Evolutionary conservation across 768 basidiomycete species (phyloP), one percentile per base, ranked within the genome.

Genomic region (Solioccasus polychromus): DNA sequence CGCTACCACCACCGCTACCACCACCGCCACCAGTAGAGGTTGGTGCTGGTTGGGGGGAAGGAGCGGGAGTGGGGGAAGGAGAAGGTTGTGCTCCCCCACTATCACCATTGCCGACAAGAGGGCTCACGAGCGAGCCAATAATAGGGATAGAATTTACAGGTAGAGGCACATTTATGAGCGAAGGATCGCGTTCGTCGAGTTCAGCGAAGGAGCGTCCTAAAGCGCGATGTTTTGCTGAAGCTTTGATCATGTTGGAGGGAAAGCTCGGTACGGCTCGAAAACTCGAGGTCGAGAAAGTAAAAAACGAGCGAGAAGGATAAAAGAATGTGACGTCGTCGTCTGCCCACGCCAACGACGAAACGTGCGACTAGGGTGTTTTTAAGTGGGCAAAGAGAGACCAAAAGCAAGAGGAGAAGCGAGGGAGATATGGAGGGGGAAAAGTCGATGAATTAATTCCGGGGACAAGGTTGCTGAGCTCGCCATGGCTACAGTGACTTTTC

Each of bases 121-220:
- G 59, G 18, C 49, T 62, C 29, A 71, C 41, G 15, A 79, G 24
- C 3, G 68, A 63, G n/a, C 59, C 58, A 24, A 73, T 53, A 23
- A 77, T 38, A 3, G 77, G 73, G 29, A 76, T 55, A 8, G 71
- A 66, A 45, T 28, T 8, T 19, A 45, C 7, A 22, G 41, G 7
- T 20, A 72, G 49, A 25, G 71, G 63, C 3, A 73, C 54, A 28
- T 67, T 64, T 31, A 72, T 59, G 50, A 72, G 70, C 2, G 64
- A 51, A 28, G 73, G 72, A 15, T 65, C 63, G 48, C 76, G 73
- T 38, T 62, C 64, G 9, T 68, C 54, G 26, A 70, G 59, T 20
- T 41, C 50, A 35, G 15, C 32, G 18, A 53, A 23, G 31, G 40
- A 50, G 30, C 48, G 54, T 14, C 30, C 35, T 17, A 57, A 18